phyloP scores from a whole-genome alignment of 139 green algal genomes.

The Haematococcus sp. region DNA sequence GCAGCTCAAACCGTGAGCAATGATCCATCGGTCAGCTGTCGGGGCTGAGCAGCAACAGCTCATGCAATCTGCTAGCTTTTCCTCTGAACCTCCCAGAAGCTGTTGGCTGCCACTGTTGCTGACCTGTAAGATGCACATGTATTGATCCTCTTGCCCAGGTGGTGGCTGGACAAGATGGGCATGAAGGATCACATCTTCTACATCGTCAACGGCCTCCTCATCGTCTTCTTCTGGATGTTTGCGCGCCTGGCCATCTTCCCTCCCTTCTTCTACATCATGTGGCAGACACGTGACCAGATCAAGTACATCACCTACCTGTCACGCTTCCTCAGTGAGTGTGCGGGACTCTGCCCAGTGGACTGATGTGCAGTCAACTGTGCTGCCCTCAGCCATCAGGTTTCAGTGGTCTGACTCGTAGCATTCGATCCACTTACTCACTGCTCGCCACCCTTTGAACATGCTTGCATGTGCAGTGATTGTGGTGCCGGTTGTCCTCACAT shows the following conservation, averaged over 20 bases:
- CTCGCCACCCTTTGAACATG: neutral
- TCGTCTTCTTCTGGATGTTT: conserved; percentile 31
- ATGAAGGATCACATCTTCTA: conserved; percentile 25
- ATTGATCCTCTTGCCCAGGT: too few relatives aligned
- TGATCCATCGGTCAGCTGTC: too few relatives aligned
- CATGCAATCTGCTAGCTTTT: too few relatives aligned
- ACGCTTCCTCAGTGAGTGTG: conserved; percentile 21
- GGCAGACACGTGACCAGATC: conserved; percentile 15
- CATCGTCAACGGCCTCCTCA: conserved; percentile 32
- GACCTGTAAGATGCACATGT: too few relatives aligned
- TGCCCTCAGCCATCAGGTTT: too few relatives aligned
- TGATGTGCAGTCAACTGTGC: neutral
- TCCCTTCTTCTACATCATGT: conserved; percentile 37
- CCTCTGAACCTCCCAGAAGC: too few relatives aligned
- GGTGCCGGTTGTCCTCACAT: conserved; percentile 18
- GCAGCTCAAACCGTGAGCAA: too few relatives aligned
- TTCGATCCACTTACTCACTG: neutral
- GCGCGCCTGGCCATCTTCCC: conserved; percentile 30
- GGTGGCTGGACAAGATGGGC: conserved; percentile 26
- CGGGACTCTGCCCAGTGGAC: too few relatives aligned
- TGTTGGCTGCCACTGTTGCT: too few relatives aligned
- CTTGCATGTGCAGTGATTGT: conserved; percentile 17
- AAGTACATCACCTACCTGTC: conserved; percentile 13
- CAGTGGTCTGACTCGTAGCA: too few relatives aligned
- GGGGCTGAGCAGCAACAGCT: too few relatives aligned